Evolutionary conservation across 2,329 filamentous ascomycete species (phyloP), one percentile per base, ranked within the genome.

Genomic region (Nothophoma quercina): DNA sequence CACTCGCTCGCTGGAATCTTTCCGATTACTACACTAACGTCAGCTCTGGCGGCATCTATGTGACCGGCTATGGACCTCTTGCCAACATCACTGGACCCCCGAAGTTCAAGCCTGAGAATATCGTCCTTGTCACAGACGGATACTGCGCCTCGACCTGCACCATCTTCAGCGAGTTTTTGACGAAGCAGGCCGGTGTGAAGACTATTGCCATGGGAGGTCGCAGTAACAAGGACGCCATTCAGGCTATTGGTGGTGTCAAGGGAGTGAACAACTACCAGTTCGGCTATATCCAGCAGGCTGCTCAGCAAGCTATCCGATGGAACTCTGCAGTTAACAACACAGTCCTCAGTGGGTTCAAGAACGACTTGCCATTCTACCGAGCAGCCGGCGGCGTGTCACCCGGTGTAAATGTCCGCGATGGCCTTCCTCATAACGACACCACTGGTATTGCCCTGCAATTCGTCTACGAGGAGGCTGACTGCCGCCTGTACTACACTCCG

Each of bases 111-210:
- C 70, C 84, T 3, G 81, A 85, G 34, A 70, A 76, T 58, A 73
- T 77, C 23, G 75, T 85, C 40, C 64, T 85, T 21, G 68, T 86
- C n/a, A 80, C 81, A 43, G 84, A 86, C 61, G 84, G 83, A 26
- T 78, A 81, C 60, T 87, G 84, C 66, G 80, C 80, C 18, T 85
- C 82, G 1, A 83, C 83, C 2, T 87, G 84, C 70, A 79, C 82
- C 3, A 73, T 85, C 4, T 84, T 85, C 55, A 77, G 78, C 9
- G 81, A 86, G 58, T 77, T 85, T 60, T 73, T 86, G 60, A 78
- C 78, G 19, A 69, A 78, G 21, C 77, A 83, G 53, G 82, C 75
- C 18, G 79, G 79, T 26, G 80, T 85, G n/a, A 79, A 80, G 69
- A 81, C 78, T 4, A 77, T 80, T 45, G 81, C 79, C 5, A 73